Evolutionary conservation across 2,329 filamentous ascomycete genomes (phyloP), one percentile per base, ranked within the genome.

Genomic region (Ascochyta pisi): DNA sequence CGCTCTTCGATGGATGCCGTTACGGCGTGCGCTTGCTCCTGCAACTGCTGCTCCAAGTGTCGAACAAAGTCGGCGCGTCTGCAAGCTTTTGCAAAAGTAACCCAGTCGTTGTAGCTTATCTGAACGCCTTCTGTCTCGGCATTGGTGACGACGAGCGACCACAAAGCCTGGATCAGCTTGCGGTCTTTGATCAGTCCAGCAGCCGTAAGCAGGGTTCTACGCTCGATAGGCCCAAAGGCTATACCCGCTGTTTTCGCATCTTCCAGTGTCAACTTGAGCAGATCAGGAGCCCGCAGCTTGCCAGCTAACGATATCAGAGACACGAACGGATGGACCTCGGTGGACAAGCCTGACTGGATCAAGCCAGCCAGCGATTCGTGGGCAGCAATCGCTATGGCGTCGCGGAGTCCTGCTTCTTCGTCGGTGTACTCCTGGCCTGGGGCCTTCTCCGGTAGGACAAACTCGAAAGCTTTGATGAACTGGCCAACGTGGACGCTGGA

Each of bases 401-500:
- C 63, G 12, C 70, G 68, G 16, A 70, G 50, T 16, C 41, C 40
- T 7, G 60, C 62, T 22, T 61, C 57, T 8, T 69, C 57, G 13
- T 55, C 62, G 9, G 46, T 43, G 43, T 61, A 71, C 26, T 66
- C 60, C 16, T 63, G 48, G 1, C 62, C 66, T 7, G 55, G 47
- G 6, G 33, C 31, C 33, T 55, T 60, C 7, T 62, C 55, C 1
- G 70, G 68, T 12, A 74, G 44, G 58, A 74, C 27, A 54, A 57
- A 37, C 66, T 71, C 53, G 71, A 74, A 70, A 13, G 62, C 60
- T 51, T 50, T 73, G 24, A 81, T 63, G 22, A 82, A 64, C 23
- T 69, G 59, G 31, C 71, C 75, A 10, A 81, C 63, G 48, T 78
- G 73, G 6, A 75, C 73, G 12, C 58, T 63, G 4, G 68, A 52